phyloP scores from a whole-genome alignment of 148 eudicot species.

The Fagopyrum esculentum region DNA sequence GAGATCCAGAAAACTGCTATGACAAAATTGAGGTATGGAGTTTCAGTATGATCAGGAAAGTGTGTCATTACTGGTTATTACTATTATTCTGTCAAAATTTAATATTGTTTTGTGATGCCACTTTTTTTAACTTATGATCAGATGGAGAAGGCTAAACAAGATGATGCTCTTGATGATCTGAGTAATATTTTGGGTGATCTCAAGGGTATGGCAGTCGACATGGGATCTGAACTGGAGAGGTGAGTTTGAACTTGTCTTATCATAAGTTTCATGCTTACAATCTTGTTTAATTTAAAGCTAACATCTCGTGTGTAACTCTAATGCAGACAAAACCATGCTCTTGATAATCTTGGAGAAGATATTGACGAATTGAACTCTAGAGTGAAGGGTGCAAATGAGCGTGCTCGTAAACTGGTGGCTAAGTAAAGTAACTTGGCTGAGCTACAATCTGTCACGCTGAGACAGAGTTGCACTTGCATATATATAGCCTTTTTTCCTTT shows the following conservation, averaged over 20 bases:
- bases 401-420: constrained; percentile 42
- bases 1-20: constrained; percentile 57
- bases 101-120: neutral
- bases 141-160: constrained; percentile 85
- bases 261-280: neutral
- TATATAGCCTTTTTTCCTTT: neutral
- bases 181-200: constrained; percentile 77
- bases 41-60: neutral
- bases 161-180: constrained; percentile 62
- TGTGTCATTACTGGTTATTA: neutral
- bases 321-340: constrained; percentile 83
- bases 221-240: constrained; percentile 88
- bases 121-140: constrained; percentile 14
- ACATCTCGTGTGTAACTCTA: neutral
- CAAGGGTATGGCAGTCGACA: constrained; percentile 89
- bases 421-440: constrained; percentile 22
- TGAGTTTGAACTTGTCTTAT: constrained; percentile 19
- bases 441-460: neutral
- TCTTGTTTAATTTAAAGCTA: neutral
- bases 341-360: constrained; percentile 67
- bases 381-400: constrained; percentile 79
- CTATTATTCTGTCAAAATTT: neutral
- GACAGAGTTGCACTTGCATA: neutral
- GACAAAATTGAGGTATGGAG: constrained; percentile 63
- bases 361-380: constrained; percentile 74